Evolutionary conservation across 1,139 yeast species (phyloP).

Genomic region (Protomyces arabidopsidicola): DNA sequence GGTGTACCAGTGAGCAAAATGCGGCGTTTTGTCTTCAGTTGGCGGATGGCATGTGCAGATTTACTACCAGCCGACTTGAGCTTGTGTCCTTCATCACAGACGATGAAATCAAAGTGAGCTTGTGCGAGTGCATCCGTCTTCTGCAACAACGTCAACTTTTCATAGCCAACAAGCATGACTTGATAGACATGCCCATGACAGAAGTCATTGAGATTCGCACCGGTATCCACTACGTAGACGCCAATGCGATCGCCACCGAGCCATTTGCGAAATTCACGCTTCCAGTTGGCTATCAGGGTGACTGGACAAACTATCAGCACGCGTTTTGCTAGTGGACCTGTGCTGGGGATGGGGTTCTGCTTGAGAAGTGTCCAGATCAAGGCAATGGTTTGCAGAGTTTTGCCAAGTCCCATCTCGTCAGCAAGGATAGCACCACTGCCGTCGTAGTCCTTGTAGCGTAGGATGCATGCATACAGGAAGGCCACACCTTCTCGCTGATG

Average conservation of each 20-base stretch:
- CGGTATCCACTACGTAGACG: conserved; percentile 35
- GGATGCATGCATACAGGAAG: conserved; percentile 75
- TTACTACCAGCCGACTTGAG: conserved; percentile 46
- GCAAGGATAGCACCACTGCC: conserved; percentile 81
- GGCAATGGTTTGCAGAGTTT: conserved; percentile 80
- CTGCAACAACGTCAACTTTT: conserved; percentile 59
- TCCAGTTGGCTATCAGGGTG: conserved; percentile 84
- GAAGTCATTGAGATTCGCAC: conserved; percentile 60
- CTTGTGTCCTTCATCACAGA: conserved; percentile 95
- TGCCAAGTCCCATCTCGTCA: conserved; percentile 97
- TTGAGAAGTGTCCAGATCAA: conserved; percentile 74
- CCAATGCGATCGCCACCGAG: conserved; percentile 59
- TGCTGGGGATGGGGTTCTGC: conserved; percentile 57
- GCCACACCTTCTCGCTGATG: conserved; percentile 82
- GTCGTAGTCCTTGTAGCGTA: conserved; percentile 52
- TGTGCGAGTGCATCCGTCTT: conserved; percentile 46
- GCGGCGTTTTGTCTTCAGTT: conserved; percentile 40
- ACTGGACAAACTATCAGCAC: conserved; percentile 87
- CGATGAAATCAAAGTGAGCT: conserved; percentile 60
- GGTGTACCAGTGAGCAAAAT: conserved; percentile 93
- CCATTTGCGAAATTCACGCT: conserved; percentile 85
- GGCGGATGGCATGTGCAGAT: conserved; percentile 21
- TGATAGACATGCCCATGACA: conserved; percentile 69
- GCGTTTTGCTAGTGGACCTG: conserved; percentile 49
- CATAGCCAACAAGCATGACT: conserved; percentile 82